Evolutionary conservation across 768 basidiomycete species (phyloP).

Genomic region (Macrolepiota dolichaula): DNA sequence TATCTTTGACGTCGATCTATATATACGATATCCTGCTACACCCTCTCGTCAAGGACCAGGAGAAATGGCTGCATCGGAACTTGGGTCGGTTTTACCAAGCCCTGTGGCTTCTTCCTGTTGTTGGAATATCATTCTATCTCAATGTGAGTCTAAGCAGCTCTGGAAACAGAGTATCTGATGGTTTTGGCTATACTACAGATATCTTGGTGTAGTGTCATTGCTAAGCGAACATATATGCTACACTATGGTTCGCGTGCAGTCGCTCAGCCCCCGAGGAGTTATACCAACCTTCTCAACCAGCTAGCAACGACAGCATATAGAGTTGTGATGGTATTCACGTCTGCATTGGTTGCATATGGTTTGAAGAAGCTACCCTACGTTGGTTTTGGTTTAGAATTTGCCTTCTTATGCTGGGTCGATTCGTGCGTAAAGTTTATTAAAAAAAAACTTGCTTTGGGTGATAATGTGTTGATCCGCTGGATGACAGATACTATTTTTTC

Average conservation of each 20-base stretch:
- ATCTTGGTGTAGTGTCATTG: constrained; percentile 74
- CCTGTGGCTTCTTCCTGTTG: constrained; percentile 77
- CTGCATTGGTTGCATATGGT: constrained; percentile 63
- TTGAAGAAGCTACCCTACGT: constrained; percentile 62
- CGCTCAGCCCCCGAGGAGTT: constrained; percentile 51
- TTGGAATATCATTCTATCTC: constrained; percentile 74
- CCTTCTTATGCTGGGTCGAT: constrained; percentile 84
- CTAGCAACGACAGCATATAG: constrained; percentile 82
- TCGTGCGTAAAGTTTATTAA: constrained; percentile 53
- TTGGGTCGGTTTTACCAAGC: constrained; percentile 74
- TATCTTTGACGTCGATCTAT: constrained; percentile 72
- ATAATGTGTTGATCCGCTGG: background rate
- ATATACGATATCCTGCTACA: constrained; percentile 70
- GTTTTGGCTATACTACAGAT: constrained; percentile 39
- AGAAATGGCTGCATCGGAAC: constrained; percentile 68
- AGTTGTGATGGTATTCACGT: constrained; percentile 77
- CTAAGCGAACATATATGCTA: constrained; percentile 69
- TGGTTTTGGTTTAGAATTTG: constrained; percentile 58
- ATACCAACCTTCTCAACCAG: constrained; percentile 67
- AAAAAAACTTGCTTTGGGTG: background rate
- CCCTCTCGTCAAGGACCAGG: constrained; percentile 60
- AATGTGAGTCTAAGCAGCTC: constrained; percentile 53
- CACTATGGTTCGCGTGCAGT: constrained; percentile 63
- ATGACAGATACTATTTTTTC: constrained; percentile 82
- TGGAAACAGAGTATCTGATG: background rate